These are phyloP conservation scores for Suillus clintonianus DNA, from an alignment of 768 basidiomycete genomes.

Conservation along the genomic window DNA sequence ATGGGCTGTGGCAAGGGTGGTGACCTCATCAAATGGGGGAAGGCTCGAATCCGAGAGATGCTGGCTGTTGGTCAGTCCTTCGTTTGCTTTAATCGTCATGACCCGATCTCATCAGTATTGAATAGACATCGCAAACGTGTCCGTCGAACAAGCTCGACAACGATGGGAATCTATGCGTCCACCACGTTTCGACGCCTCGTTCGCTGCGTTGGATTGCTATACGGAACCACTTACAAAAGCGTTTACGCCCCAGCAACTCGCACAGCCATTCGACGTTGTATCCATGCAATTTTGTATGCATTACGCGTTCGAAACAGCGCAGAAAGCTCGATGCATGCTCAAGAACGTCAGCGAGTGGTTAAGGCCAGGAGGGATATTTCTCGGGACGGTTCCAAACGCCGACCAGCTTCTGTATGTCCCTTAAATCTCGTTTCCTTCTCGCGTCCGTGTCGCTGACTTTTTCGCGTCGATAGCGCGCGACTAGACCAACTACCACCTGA, in stretches of 20 bases:
- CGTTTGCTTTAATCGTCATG: background rate
- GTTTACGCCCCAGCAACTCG: conserved; percentile 63
- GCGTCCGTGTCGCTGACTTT: background rate
- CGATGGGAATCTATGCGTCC: conserved; percentile 59
- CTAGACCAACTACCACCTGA: conserved; percentile 71
- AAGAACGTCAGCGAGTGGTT: conserved; percentile 84
- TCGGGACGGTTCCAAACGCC: conserved; percentile 96
- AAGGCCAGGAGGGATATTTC: conserved; percentile 83
- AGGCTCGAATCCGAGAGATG: conserved; percentile 78
- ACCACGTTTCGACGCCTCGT: conserved; percentile 72
- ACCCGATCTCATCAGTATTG: background rate
- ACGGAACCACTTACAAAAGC: conserved; percentile 66
- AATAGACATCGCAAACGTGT: conserved; percentile 86
- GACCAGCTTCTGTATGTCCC: conserved; percentile 75
- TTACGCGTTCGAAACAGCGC: conserved; percentile 92
- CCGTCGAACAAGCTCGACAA: conserved; percentile 82
- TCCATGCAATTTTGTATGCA: conserved; percentile 99
- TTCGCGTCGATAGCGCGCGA: conserved; percentile 50
- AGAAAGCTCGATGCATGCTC: conserved; percentile 90
- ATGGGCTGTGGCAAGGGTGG: conserved; percentile 99
- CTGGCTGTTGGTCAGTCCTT: conserved; percentile 68
- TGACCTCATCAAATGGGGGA: conserved; percentile 93
- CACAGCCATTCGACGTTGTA: conserved; percentile 85
- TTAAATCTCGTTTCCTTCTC: conserved; percentile 1
- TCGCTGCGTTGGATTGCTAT: conserved; percentile 90